A percentile compares a stretch with the other conserved stretches of the same genome.
phyloP scores from a whole-genome alignment of 2,329 filamentous ascomycete species.

The Cercospora berteroae region DNA sequence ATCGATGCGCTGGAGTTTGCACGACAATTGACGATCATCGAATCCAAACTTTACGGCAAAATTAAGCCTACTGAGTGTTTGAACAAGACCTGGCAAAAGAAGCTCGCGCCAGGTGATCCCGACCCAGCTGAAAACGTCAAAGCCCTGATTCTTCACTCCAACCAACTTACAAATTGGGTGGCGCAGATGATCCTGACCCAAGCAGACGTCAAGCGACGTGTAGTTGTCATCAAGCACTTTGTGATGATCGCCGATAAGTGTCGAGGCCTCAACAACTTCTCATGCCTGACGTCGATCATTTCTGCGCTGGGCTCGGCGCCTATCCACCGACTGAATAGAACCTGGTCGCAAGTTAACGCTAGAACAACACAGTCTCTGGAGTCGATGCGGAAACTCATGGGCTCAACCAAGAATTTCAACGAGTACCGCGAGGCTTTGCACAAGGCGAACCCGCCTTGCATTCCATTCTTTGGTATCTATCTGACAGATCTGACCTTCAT shows the following conservation, averaged over 20 bases:
- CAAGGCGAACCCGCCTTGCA: slow-evolving; percentile 91
- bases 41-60: slow-evolving; percentile 90
- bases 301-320: slow-evolving; percentile 92
- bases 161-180: slow-evolving; percentile 99
- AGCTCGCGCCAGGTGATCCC: slow-evolving; percentile 73
- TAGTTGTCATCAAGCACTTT: slow-evolving; percentile 98
- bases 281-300: slow-evolving; percentile 94
- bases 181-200: slow-evolving; percentile 98
- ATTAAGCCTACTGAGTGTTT: slow-evolving; percentile 94
- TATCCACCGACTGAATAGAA: slow-evolving; percentile 87
- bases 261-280: slow-evolving; percentile 90
- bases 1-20: slow-evolving; percentile 96
- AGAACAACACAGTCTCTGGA: slow-evolving; percentile 79
- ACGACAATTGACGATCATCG: slow-evolving; percentile 94
- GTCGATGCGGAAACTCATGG: slow-evolving; percentile 91
- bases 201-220: slow-evolving; percentile 89
- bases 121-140: slow-evolving; percentile 94
- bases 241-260: slow-evolving; percentile 97
- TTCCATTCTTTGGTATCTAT: slow-evolving; percentile 99
- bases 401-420: slow-evolving; percentile 95
- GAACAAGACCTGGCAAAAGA: slow-evolving; percentile 99
- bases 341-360: slow-evolving; percentile 89
- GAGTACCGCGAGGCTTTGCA: slow-evolving; percentile 94
- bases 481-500: slow-evolving; percentile 97
- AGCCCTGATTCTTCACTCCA: slow-evolving; percentile 92